Base-by-base conservation (phyloP, 306 rosid species). In the Leucaena leucocephala region DNA sequence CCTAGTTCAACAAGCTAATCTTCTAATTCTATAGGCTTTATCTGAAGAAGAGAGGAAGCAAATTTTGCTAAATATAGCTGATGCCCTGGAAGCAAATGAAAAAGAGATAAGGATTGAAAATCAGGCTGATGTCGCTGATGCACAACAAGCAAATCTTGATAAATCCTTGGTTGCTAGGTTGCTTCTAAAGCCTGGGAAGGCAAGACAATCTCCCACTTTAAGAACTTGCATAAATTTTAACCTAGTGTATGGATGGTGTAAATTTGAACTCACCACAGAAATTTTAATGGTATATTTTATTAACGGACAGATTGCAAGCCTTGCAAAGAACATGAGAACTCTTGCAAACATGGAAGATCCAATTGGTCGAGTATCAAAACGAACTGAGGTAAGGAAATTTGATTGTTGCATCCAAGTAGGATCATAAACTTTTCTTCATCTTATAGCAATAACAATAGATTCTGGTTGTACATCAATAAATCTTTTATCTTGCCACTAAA, bases 281-380 rank as follows among this genome's bases (percentile, higher is more conserved):
- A 58, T 69, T 72, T 74, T 83, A 68, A 59, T 81, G 83, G 79
- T 85, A 69, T 75, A 71, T 38, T 65, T 57, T 68, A 71, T 33
- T 85, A 50, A 75, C 71, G 76, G 77, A 81, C 94, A 95, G 99
- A 89, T 95, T 84, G 75, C 88, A 80, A 82, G 80, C 86, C 98
- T 95, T 76, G 97, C 98, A 46, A 90, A 87, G 74, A 91, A 94
- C 59, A 76, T 93, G 40, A 91, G 98, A 68, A 71, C 85, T 71
- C 90, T 95, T 75, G 97, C 99, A 80, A 89, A 91, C 75, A 95
- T 95, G 96, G 97, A 93, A 82, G 99, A 95, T 89, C 98, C 98
- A 43, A 93, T 93, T 80, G 98, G 98, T 64, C 90, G 42, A 54
- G 83, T 95, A 57, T 81, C 88, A 83, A 95, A 91, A 83, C 90